A percentile compares a stretch with the other conserved stretches of the same genome.
Evolutionary conservation across 2,329 filamentous ascomycete genomes (phyloP).

Genomic region (Colletotrichum brevisporum): DNA sequence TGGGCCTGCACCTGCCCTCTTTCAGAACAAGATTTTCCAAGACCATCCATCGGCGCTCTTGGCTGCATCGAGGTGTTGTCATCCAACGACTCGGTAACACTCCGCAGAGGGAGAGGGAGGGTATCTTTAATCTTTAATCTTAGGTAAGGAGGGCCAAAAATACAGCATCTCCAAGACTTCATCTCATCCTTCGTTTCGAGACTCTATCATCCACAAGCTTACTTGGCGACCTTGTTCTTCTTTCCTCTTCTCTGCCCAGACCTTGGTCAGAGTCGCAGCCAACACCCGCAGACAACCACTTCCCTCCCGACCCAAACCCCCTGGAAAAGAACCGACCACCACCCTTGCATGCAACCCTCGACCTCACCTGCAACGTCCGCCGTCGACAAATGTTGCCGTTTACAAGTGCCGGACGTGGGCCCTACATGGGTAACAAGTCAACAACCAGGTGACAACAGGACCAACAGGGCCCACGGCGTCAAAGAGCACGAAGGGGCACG

Average conservation of each 20-base stretch:
- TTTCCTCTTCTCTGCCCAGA: background rate
- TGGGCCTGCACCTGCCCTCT: slow-evolving; percentile 14
- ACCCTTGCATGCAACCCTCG: slow-evolving; percentile 14
- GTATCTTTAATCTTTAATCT: too few species aligned
- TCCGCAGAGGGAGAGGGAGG: too few species aligned
- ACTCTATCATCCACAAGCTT: slow-evolving; percentile 26
- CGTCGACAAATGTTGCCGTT: slow-evolving; percentile 34
- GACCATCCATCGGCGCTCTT: slow-evolving; percentile 28
- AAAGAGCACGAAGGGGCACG: background rate
- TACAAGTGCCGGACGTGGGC: slow-evolving; percentile 16
- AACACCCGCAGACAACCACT: background rate
- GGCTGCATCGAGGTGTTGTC: slow-evolving; percentile 25
- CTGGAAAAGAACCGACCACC: background rate
- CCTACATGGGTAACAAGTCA: background rate
- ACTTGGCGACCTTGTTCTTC: slow-evolving; percentile 22
- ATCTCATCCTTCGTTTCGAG: slow-evolving; percentile 23
- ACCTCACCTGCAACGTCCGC: slow-evolving; percentile 24
- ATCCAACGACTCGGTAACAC: slow-evolving; percentile 12
- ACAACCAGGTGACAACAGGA: background rate
- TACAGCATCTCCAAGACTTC: background rate
- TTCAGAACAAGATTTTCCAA: slow-evolving; percentile 32
- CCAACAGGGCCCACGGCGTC: too few species aligned
- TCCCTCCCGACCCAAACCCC: background rate
- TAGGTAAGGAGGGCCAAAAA: slow-evolving; percentile 10
- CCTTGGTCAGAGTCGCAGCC: background rate